A percentile compares a stretch with the other conserved stretches of the same genome.
Conservation (phyloP, 257 asterid species). For the Fraxinus excelsior region DNA sequence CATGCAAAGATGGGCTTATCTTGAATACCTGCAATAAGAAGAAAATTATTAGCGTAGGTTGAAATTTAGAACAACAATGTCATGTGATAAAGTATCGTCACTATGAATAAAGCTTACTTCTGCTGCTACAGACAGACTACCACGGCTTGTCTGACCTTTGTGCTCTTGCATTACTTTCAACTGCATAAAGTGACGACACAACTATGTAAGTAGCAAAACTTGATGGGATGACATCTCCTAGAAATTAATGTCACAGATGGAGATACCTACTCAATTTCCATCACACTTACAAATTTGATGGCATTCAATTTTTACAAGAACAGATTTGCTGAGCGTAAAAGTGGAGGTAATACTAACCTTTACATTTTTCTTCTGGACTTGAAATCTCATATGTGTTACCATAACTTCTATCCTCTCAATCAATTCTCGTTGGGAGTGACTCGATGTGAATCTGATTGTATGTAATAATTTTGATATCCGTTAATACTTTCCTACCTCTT, state of each 20-base stretch:
- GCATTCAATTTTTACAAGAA: not conserved
- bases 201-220: not conserved
- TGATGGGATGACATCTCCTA: not conserved
- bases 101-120: constrained; percentile 58
- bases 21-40: constrained; percentile 68
- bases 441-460: constrained; percentile 74
- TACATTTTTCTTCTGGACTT: constrained; percentile 78
- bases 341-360: constrained; percentile 51
- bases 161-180: constrained; percentile 63
- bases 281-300: not conserved
- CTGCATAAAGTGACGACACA: constrained; percentile 27
- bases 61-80: not conserved
- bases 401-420: constrained; percentile 71
- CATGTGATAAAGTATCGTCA: not conserved
- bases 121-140: constrained; percentile 67
- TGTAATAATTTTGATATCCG: not conserved
- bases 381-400: constrained; percentile 72
- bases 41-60: not conserved
- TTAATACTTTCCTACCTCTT: constrained; percentile 53
- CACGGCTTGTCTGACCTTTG: constrained; percentile 53
- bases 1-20: constrained; percentile 75
- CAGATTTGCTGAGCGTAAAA: not conserved
- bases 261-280: not conserved
- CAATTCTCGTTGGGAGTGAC: constrained; percentile 72
- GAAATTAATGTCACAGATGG: not conserved